Conservation (phyloP, 2,329 filamentous ascomycete genomes). For the Aspergillus fructus region DNA sequence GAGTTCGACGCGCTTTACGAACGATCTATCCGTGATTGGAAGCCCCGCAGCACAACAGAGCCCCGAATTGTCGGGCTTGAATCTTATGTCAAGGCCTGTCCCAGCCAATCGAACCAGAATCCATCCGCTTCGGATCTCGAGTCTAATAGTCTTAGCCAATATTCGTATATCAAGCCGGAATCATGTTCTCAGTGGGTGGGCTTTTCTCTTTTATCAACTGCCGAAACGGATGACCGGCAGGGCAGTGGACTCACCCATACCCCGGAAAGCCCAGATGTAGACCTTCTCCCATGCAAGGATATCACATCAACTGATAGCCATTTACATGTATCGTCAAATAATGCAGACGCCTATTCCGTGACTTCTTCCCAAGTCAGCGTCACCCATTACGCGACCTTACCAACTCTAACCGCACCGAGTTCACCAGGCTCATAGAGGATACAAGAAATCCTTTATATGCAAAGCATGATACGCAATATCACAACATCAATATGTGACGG, state of each 20-base stretch:
- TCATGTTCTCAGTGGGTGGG: neutral
- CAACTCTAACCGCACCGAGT: neutral
- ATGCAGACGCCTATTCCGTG: neutral
- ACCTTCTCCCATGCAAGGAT: conserved; percentile 17
- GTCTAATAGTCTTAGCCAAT: neutral
- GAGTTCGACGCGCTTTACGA: conserved; percentile 53
- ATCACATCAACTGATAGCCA: neutral
- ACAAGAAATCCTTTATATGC: neutral
- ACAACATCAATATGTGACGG: neutral
- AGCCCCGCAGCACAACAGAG: conserved; percentile 33
- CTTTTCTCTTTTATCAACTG: neutral
- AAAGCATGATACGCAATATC: neutral
- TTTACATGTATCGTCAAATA: too few species aligned
- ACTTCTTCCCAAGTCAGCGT: too few species aligned
- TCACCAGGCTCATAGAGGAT: neutral
- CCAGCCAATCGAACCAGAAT: neutral
- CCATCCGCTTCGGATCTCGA: neutral
- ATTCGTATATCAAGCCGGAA: neutral
- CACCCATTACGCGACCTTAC: too few species aligned
- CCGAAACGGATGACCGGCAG: neutral
- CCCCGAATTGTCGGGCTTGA: conserved; percentile 15
- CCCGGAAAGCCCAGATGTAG: conserved; percentile 25
- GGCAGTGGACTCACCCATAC: neutral
- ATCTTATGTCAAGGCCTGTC: neutral
- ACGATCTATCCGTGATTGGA: conserved; percentile 51